These are phyloP conservation scores for Dactylellina drechsleri DNA, from an alignment of 2,329 filamentous ascomycete genomes.

Conservation along the genomic window DNA sequence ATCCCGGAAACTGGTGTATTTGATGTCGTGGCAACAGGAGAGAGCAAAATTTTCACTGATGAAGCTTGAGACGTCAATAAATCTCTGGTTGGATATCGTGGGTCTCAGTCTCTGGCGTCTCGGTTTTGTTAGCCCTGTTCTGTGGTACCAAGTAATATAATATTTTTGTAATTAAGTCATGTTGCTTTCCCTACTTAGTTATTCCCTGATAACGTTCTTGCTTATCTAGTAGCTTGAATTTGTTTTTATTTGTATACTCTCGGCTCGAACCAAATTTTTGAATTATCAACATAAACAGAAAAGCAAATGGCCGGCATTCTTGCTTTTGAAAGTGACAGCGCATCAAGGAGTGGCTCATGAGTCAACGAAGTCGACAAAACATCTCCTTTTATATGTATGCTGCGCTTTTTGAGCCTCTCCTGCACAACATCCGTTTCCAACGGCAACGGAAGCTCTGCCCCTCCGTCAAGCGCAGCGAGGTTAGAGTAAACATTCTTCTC, in stretches of 20 bases:
- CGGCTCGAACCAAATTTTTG: not conserved
- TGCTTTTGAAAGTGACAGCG: conserved; percentile 44
- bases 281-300: too few species aligned
- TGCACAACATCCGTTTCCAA: conserved; percentile 37
- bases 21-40: conserved; percentile 84
- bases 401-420: conserved; percentile 48
- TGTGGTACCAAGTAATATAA: not conserved
- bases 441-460: conserved; percentile 22
- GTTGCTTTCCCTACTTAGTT: not conserved
- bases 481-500: conserved; percentile 46
- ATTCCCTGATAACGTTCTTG: not conserved
- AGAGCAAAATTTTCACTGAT: conserved; percentile 77
- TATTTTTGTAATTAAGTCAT: conserved; percentile 19
- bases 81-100: conserved; percentile 12
- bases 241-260: too few species aligned
- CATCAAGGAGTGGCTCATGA: conserved; percentile 40
- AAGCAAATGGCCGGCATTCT: not conserved
- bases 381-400: conserved; percentile 11
- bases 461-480: conserved; percentile 21
- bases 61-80: conserved; percentile 26
- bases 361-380: conserved; percentile 16
- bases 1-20: conserved; percentile 78
- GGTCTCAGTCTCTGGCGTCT: conserved; percentile 28
- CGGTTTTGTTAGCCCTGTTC: conserved; percentile 12
- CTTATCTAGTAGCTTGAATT: not conserved